Evolutionary conservation across 768 basidiomycete species (phyloP), one percentile per base, ranked within the genome.

Genomic region (Tylopilus subfusipes): DNA sequence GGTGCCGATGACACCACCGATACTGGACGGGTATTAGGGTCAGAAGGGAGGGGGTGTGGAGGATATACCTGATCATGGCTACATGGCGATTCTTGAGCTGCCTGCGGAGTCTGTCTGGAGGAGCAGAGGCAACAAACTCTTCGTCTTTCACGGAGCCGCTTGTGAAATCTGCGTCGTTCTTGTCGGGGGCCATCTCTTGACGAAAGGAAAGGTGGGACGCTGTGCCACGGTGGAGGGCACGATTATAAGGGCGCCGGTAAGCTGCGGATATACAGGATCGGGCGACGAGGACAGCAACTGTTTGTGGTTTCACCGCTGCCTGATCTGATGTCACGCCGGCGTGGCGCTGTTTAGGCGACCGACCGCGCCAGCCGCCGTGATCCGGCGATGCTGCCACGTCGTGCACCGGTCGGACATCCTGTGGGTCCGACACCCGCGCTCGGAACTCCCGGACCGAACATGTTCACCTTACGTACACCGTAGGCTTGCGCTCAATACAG

Each of bases 71-170:
- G 60, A 90, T 90, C 88, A 90, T 89, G 46, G 88, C 85, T 54
- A 91, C 78, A 66, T 91, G 90, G 16, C 89, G 76, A 62, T 88
- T 89, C 68, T 87, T 87, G 59, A 87, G 72, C 68, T 87, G 84
- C 45, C 85, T 78, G 18, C 78, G 72, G 38, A 86, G 80, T 38
- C 25, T 57, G 0, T 14, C 16, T 6, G 33, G 13, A 34, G 3
- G 49, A 22, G 2, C 0, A 8, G 48, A 13, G 13, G 54, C 4
- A 8, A 48, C 27, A 5, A 50, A 55, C 42, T 71, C 69, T 27
- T 62, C 56, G 12, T 71, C 69, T 7, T 53, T 56, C 2, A 60
- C 9, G 22, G 64, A 72, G 42, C 5, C 48, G 0, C n/a, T 66
- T 52, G n/a, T 57, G 38, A 14, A 54, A 14, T 58, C 60, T 44